Evolutionary conservation across 139 green algal species (phyloP).

Genomic region (Auxenochlorella pyrenoidosa): DNA sequence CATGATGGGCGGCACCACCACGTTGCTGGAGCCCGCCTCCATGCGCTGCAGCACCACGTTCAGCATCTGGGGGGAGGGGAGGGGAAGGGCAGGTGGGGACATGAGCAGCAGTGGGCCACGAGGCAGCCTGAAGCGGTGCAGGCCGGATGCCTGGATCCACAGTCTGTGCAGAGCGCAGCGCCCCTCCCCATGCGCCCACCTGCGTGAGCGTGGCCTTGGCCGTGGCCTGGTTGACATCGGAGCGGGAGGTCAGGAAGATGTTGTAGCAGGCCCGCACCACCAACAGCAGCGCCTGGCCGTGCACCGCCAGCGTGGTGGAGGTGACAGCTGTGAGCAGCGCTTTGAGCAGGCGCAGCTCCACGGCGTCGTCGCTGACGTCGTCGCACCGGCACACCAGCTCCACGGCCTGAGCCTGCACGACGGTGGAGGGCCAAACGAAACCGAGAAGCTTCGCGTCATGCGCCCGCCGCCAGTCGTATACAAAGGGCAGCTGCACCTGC

Average conservation of each 20-base stretch:
- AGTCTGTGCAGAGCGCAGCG: neutral
- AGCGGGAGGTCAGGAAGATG: slow-evolving; percentile 90
- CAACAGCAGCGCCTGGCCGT: slow-evolving; percentile 78
- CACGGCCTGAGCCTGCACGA: slow-evolving; percentile 74
- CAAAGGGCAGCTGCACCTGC: neutral
- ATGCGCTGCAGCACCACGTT: slow-evolving; percentile 96
- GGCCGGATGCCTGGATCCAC: neutral
- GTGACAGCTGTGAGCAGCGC: slow-evolving; percentile 91
- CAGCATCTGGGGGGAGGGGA: slow-evolving; percentile 76
- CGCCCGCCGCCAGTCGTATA: neutral
- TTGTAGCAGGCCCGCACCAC: slow-evolving; percentile 96
- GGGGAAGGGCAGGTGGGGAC: too few species aligned
- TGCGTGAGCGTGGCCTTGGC: slow-evolving; percentile 97
- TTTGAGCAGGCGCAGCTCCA: slow-evolving; percentile 94
- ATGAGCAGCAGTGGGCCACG: neutral
- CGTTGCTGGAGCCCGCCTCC: slow-evolving; percentile 70
- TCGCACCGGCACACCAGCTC: slow-evolving; percentile 90
- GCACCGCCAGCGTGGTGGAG: slow-evolving; percentile 81
- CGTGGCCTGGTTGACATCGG: slow-evolving; percentile 92
- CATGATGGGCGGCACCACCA: slow-evolving; percentile 45
- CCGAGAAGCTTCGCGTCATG: slow-evolving; percentile 13
- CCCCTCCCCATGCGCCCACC: neutral
- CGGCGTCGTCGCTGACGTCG: slow-evolving; percentile 90
- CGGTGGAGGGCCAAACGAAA: neutral
- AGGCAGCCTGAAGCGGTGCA: neutral